These are phyloP conservation scores for Candida albicans DNA, from an alignment of 1,139 yeast genomes.

Conservation along the genomic window DNA sequence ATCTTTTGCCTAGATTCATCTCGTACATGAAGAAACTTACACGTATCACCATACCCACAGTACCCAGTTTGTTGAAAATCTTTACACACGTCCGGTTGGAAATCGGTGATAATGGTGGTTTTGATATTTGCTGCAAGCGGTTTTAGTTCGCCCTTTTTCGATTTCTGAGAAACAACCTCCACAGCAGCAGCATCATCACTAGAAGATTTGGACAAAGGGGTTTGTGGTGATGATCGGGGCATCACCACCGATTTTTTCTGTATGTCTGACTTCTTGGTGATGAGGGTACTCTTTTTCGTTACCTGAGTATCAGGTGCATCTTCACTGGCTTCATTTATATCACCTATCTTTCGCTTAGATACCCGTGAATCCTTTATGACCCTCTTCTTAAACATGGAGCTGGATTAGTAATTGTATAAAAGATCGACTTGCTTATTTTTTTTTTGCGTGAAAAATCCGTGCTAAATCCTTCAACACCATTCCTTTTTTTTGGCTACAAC, in stretches of 20 bases:
- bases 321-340: not conserved
- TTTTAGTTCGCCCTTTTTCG: constrained; percentile 13
- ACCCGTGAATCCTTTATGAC: constrained; percentile 18
- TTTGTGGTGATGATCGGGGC: not conserved
- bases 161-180: not conserved
- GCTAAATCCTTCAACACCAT: not conserved
- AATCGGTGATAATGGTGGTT: constrained; percentile 79
- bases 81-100: constrained; percentile 93
- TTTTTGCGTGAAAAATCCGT: not conserved
- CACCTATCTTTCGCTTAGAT: constrained; percentile 6
- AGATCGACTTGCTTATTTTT: not conserved
- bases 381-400: constrained; percentile 37
- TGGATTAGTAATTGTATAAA: not conserved
- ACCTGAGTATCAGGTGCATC: not conserved
- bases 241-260: not conserved
- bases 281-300: not conserved
- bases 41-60: constrained; percentile 98
- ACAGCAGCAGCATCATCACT: constrained; percentile 4
- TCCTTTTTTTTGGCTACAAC: not conserved
- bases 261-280: not conserved
- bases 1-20: constrained; percentile 81
- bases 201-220: not conserved
- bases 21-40: constrained; percentile 88
- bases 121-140: constrained; percentile 54
- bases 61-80: constrained; percentile 90